These are phyloP conservation scores for Russula dissimulans DNA, from an alignment of 768 basidiomycete species.

Conservation along the genomic window DNA sequence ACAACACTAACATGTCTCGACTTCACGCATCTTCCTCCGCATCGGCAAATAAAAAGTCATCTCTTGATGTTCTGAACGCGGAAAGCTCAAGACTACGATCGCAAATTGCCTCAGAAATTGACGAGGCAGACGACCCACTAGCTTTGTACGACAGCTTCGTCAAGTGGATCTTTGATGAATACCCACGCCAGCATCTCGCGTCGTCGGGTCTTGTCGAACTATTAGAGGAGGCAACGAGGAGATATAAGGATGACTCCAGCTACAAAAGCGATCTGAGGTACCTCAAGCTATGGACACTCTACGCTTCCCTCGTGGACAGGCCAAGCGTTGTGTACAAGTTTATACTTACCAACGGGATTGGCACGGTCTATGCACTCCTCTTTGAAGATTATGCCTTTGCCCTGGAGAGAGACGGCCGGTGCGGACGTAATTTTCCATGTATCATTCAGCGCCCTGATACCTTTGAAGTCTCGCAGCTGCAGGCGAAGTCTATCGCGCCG, in stretches of 20 bases:
- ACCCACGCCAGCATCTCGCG: slow-evolving; percentile 55
- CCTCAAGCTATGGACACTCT: slow-evolving; percentile 84
- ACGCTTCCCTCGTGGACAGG: slow-evolving; percentile 72
- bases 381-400: slow-evolving; percentile 88
- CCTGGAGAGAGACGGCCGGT: slow-evolving; percentile 74
- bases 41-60: neutral
- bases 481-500: slow-evolving; percentile 69
- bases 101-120: slow-evolving; percentile 31
- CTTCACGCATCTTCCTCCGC: slow-evolving; percentile 1
- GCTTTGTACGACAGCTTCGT: slow-evolving; percentile 81
- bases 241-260: slow-evolving; percentile 72
- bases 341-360: slow-evolving; percentile 42
- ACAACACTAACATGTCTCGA: slow-evolving; percentile 10
- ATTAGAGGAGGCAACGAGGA: slow-evolving; percentile 73
- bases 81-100: slow-evolving; percentile 10
- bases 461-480: slow-evolving; percentile 59
- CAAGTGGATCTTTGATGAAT: slow-evolving; percentile 80
- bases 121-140: slow-evolving; percentile 76
- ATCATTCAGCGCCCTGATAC: neutral
- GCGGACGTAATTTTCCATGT: slow-evolving; percentile 16
- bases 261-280: slow-evolving; percentile 88
- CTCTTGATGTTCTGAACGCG: slow-evolving; percentile 1
- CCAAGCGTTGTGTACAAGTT: slow-evolving; percentile 52
- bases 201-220: slow-evolving; percentile 70
- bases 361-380: slow-evolving; percentile 63